Base-by-base conservation (phyloP, 352 stramenopile genomes). In the Pythium rishiriense region DNA sequence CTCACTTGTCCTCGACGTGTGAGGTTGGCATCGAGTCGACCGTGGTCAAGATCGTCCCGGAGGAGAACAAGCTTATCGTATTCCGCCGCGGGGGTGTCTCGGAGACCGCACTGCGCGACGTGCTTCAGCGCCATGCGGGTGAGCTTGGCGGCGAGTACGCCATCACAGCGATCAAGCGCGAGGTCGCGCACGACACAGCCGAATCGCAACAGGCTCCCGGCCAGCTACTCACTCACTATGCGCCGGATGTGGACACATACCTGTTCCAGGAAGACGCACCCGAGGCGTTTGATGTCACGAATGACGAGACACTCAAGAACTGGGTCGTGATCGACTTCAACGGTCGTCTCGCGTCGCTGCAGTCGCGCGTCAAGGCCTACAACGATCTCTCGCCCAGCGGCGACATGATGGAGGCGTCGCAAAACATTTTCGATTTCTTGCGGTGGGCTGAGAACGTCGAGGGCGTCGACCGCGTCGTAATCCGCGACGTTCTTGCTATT, bases 221-320 rank as follows among this genome's bases (percentile, higher is more conserved):
- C 15, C 97, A 99, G 79, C 85, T 96, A 24, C 85, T 99, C 69
- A 98, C 93, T 28, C 97, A 99, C 75, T 99, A 99, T 71, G 97
- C 97, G 12, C 97, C 97, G 0, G 87, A 99, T 64, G 86, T 98
- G 29, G 77, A 93, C 68, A 97, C 91, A 37, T 97, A 90, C 69
- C 68, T 98, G 55, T 78, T 88, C 58, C 75, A 90, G 43, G 48
- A 58, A 1, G 62, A 76, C n/a, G 78, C 74, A 4, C 22, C 12
- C 4, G 75, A 86, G 42, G 48, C 51, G 24, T 76, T 87, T 45
- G 64, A 85, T 41, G 50, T 73, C 2, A 57, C 72, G 0, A 57
- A 54, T 0, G 61, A 78, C 7, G 68, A 48, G 10, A 79, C 60
- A 31, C 59, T 91, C 28, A 67, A 73, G 21, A 66, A 58, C 28